A percentile compares a stretch with the other conserved stretches of the same genome.
Conservation (phyloP, 306 rosid species). For the Adenanthera pavonina region DNA sequence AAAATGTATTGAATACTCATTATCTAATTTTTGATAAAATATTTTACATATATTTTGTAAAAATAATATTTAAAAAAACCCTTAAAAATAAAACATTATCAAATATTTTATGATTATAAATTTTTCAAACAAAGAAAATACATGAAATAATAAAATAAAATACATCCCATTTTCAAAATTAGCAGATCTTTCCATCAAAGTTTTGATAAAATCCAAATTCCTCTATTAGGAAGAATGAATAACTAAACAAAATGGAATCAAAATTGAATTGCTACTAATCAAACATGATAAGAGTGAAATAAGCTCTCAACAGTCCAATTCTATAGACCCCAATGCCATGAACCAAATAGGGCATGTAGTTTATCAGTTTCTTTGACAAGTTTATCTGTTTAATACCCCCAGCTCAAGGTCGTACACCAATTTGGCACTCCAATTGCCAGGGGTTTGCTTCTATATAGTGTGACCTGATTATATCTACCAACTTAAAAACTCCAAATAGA, state of each 20-base stretch:
- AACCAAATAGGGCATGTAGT: neutral
- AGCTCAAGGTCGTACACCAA: neutral
- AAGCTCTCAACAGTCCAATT: neutral
- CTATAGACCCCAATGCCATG: neutral
- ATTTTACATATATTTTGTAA: too few relatives aligned
- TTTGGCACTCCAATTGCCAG: neutral
- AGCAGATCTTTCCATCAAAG: neutral
- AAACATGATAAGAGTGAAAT: neutral
- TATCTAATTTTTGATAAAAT: too few relatives aligned
- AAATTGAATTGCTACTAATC: neutral
- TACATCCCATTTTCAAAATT: neutral
- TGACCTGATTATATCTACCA: constrained; percentile 7
- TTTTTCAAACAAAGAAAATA: neutral
- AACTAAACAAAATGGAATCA: neutral
- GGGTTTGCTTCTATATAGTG: neutral
- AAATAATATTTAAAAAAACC: too few relatives aligned
- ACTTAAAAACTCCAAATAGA: neutral
- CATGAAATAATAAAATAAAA: neutral
- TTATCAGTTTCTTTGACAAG: neutral
- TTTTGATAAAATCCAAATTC: neutral
- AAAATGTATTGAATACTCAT: too few relatives aligned
- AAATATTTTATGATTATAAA: too few relatives aligned
- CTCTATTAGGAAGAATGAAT: neutral
- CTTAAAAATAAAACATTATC: too few relatives aligned
- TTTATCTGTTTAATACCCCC: neutral